Percentiles rank a stretch among this genome's conserved stretches.
These are phyloP conservation scores for Fusarium sp. DNA, from an alignment of 2,329 filamentous ascomycete genomes.

Conservation along the genomic window DNA sequence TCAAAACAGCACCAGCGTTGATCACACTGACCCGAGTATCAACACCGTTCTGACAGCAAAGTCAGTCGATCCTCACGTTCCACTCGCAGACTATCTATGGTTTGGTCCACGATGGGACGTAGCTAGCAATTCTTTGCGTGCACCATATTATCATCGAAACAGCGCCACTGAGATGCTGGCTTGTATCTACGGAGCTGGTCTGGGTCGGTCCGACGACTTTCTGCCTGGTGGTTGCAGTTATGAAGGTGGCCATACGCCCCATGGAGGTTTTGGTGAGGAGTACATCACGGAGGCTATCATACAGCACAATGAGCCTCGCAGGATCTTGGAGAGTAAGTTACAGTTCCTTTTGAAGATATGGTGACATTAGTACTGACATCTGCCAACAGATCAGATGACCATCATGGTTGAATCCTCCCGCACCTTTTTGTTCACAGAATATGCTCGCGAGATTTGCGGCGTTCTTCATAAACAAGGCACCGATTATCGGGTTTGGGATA, in stretches of 20 bases:
- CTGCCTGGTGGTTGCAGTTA: slow-evolving; percentile 12
- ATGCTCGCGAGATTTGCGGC: slow-evolving; percentile 15
- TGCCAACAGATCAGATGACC: slow-evolving; percentile 18
- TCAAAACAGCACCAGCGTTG: slow-evolving; percentile 13
- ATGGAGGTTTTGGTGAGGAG: slow-evolving; percentile 18
- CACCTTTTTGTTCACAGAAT: slow-evolving; percentile 27
- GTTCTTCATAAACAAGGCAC: slow-evolving; percentile 21
- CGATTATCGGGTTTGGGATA: slow-evolving; percentile 20
- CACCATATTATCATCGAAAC: slow-evolving; percentile 13
- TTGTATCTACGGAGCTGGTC: slow-evolving; percentile 10
- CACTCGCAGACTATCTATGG: slow-evolving; percentile 12
- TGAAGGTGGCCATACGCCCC: slow-evolving; percentile 21
- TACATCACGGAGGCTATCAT: slow-evolving; percentile 6
- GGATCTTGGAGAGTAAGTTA: slow-evolving; percentile 10
- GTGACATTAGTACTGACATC: neutral
- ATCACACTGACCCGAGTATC: slow-evolving; percentile 20
- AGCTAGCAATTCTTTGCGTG: slow-evolving; percentile 9
- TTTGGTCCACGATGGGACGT: slow-evolving; percentile 8
- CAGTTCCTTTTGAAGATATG: neutral
- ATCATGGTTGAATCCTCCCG: slow-evolving; percentile 22
- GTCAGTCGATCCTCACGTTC: slow-evolving; percentile 8
- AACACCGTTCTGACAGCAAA: slow-evolving; percentile 20
- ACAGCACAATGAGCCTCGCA: slow-evolving; percentile 16
- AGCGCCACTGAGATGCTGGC: slow-evolving; percentile 4
- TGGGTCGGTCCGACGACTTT: slow-evolving; percentile 19